A percentile compares a stretch with the other conserved stretches of the same genome.
Conservation (phyloP, 768 basidiomycete species). For the Boletus subcaerulescens region DNA sequence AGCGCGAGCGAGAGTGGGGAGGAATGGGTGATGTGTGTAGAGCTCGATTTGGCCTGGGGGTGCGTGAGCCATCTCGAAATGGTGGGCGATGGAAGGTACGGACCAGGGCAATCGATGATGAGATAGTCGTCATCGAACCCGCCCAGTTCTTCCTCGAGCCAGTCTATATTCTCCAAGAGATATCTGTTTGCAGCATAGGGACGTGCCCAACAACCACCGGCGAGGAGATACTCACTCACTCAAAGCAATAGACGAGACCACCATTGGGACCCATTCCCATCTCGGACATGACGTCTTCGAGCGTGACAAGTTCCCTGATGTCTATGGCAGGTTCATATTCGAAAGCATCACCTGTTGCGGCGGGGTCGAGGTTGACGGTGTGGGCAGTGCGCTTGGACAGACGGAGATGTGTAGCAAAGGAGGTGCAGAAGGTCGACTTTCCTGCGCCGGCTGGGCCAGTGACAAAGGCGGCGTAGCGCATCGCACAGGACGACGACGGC, state of each 20-base stretch:
- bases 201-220: not conserved
- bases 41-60: conserved; percentile 90
- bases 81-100: conserved; percentile 11
- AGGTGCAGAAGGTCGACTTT: conserved; percentile 89
- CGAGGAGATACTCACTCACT: conserved; percentile 71
- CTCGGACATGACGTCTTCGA: conserved; percentile 96
- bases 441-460: conserved; percentile 98
- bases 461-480: conserved; percentile 88
- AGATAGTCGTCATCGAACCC: conserved; percentile 96
- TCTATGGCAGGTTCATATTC: conserved; percentile 92
- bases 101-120: conserved; percentile 88
- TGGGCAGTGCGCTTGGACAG: conserved; percentile 81
- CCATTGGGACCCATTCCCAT: conserved; percentile 96
- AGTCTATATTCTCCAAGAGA: conserved; percentile 94
- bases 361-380: conserved; percentile 96
- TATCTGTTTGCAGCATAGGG: conserved; percentile 55
- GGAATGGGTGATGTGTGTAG: conserved; percentile 96
- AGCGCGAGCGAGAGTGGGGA: conserved; percentile 83
- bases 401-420: conserved; percentile 86
- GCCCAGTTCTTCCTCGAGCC: conserved; percentile 95
- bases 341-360: conserved; percentile 80
- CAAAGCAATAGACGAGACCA: conserved; percentile 96
- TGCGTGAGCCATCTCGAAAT: conserved; percentile 3
- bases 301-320: conserved; percentile 86
- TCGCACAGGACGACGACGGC: conserved; percentile 26